These are phyloP conservation scores for Gymnopus androsaceus DNA, from an alignment of 1,284 basidiomycete species.

Conservation along the genomic window DNA sequence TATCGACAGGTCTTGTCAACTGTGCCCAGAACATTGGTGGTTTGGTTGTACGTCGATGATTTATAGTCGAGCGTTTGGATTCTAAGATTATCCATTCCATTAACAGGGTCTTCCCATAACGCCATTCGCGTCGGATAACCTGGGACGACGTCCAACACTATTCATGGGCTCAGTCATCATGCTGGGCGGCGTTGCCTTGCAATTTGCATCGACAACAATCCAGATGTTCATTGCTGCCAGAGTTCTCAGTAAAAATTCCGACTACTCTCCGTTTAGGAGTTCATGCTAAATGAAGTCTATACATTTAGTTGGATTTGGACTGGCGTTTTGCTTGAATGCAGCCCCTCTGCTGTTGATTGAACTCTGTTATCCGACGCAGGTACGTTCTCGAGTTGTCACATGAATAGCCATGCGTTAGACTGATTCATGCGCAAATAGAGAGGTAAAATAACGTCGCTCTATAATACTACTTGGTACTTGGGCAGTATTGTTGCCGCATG, in stretches of 20 bases:
- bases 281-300: constrained; percentile 10
- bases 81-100: background rate
- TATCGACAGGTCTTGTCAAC: constrained; percentile 54
- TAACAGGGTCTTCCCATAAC: constrained; percentile 57
- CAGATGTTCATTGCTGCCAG: constrained; percentile 60
- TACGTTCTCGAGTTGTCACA: constrained; percentile 26
- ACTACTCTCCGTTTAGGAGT: background rate
- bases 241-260: constrained; percentile 48
- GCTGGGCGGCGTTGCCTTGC: constrained; percentile 59
- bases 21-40: constrained; percentile 65
- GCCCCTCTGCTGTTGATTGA: constrained; percentile 69
- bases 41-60: constrained; percentile 40
- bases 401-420: constrained; percentile 4
- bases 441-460: constrained; percentile 61
- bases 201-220: constrained; percentile 50
- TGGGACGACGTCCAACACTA: constrained; percentile 57
- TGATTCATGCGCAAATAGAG: too few relatives aligned
- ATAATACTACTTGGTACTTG: constrained; percentile 65
- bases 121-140: constrained; percentile 56
- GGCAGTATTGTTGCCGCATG: constrained; percentile 61
- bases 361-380: constrained; percentile 72
- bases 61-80: background rate
- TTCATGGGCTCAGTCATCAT: constrained; percentile 62
- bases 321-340: constrained; percentile 61
- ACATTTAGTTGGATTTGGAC: constrained; percentile 60